These are phyloP conservation scores for Coprinopsis sp. DNA, from an alignment of 768 basidiomycete species.

Conservation along the genomic window DNA sequence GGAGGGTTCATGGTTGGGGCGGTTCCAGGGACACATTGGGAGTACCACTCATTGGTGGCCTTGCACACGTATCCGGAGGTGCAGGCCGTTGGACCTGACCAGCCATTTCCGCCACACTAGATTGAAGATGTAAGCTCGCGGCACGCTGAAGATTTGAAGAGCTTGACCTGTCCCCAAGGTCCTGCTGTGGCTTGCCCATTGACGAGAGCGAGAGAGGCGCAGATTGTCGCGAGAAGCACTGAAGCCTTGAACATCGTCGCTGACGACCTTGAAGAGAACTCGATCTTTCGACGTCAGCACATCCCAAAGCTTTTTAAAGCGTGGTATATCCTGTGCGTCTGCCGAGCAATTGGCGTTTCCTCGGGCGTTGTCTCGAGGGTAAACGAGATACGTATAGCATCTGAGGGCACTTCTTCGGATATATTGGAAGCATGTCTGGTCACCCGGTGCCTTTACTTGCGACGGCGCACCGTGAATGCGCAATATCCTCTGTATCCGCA, in stretches of 20 bases:
- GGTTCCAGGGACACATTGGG: conserved; percentile 48
- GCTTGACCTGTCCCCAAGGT: conserved; percentile 7
- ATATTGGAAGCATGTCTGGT: neutral
- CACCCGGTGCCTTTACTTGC: neutral
- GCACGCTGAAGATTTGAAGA: neutral
- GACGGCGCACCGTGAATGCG: no score
- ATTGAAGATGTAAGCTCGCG: neutral
- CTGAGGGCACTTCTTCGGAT: conserved; percentile 1
- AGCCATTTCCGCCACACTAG: conserved; percentile 51
- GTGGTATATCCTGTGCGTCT: neutral
- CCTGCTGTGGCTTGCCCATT: conserved; percentile 4
- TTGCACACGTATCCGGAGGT: conserved; percentile 43
- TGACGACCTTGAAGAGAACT: neutral
- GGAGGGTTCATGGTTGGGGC: conserved; percentile 22
- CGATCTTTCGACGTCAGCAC: neutral
- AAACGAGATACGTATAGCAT: neutral
- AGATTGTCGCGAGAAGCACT: neutral
- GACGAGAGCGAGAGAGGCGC: neutral
- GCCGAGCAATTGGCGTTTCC: conserved; percentile 13
- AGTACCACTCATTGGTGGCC: conserved; percentile 43
- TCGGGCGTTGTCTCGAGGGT: neutral
- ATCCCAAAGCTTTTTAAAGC: no score
- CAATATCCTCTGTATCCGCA: no score
- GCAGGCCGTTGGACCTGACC: conserved; percentile 48
- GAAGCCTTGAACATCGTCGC: neutral